Conservation (phyloP, 1,284 basidiomycete species). For the Amylostereum areolatum region DNA sequence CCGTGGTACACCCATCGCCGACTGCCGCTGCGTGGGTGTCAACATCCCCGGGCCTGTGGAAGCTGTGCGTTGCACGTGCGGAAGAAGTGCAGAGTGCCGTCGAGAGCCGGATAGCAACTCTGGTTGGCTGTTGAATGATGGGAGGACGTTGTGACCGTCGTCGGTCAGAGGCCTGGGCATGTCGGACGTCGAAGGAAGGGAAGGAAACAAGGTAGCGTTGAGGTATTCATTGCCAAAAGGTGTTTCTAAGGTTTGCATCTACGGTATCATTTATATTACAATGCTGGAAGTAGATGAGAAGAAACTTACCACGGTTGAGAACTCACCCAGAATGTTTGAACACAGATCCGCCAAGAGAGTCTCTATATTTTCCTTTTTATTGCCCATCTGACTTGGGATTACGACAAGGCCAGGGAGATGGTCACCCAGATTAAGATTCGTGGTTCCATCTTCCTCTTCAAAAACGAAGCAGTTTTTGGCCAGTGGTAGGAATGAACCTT, state of each 20-base stretch:
- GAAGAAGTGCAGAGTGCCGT: conserved; percentile 30
- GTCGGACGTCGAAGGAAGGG: conserved; percentile 51
- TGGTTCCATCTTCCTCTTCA: conserved; percentile 59
- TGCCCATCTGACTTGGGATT: conserved; percentile 74
- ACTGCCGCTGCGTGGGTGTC: conserved; percentile 33
- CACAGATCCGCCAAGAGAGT: conserved; percentile 84
- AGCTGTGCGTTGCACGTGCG: conserved; percentile 46
- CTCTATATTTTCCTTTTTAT: conserved; percentile 77
- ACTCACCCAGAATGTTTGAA: conserved; percentile 77
- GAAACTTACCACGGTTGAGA: conserved; percentile 65
- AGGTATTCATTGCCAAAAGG: conserved; percentile 72
- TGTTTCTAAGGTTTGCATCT: conserved; percentile 64
- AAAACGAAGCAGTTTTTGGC: conserved; percentile 76
- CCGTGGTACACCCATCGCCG: conserved; percentile 36
- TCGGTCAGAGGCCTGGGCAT: conserved; percentile 49
- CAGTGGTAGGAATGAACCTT: conserved; percentile 66
- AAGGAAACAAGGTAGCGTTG: conserved; percentile 58
- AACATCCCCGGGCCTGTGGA: conserved; percentile 32
- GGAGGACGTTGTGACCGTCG: conserved; percentile 33
- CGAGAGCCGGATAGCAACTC: conserved; percentile 37
- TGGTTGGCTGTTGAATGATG: conserved; percentile 50
- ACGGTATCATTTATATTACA: background rate
- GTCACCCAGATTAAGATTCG: conserved; percentile 51
- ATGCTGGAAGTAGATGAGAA: no score
- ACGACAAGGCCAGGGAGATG: conserved; percentile 59